phyloP scores from a whole-genome alignment of 176 grass and related monocot genomes.

The Microstegium vimineum region DNA sequence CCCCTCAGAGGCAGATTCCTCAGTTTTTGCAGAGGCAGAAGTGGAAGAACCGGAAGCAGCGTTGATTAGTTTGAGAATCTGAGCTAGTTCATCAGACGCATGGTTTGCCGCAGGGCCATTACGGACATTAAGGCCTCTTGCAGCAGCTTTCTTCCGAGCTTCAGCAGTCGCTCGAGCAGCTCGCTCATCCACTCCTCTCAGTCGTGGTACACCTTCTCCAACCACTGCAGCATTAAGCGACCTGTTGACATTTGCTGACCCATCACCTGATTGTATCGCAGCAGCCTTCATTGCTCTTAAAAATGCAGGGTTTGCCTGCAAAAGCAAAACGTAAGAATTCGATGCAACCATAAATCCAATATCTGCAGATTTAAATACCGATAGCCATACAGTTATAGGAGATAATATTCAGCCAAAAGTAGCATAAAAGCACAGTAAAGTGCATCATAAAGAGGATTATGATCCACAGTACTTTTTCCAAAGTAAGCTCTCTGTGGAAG shows the following conservation, averaged over 20 bases:
- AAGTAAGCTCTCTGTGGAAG: not conserved
- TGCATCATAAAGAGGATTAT: not conserved
- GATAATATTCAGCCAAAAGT: not conserved
- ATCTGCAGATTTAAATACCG: not conserved
- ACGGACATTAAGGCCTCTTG: conserved; percentile 67
- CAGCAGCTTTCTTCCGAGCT: conserved; percentile 73
- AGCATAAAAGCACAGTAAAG: not conserved
- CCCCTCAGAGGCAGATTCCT: conserved; percentile 14
- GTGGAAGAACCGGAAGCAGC: not conserved
- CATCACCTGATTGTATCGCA: conserved; percentile 47
- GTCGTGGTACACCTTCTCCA: conserved; percentile 56
- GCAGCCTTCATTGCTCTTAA: conserved; percentile 78
- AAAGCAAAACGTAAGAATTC: conserved; percentile 4
- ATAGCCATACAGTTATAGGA: not conserved
- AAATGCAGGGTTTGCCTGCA: conserved; percentile 73
- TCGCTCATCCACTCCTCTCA: conserved; percentile 74
- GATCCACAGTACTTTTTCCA: not conserved
- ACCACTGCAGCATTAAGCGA: conserved; percentile 52
- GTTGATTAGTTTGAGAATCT: conserved; percentile 73
- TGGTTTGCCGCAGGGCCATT: conserved; percentile 34
- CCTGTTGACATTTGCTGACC: conserved; percentile 37
- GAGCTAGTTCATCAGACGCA: conserved; percentile 29
- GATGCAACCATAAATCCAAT: not conserved
- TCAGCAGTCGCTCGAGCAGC: conserved; percentile 71
- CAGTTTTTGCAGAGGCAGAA: conserved; percentile 15